phyloP scores from a whole-genome alignment of 805 yeast genomes.

The Ogataea ramenticola region DNA sequence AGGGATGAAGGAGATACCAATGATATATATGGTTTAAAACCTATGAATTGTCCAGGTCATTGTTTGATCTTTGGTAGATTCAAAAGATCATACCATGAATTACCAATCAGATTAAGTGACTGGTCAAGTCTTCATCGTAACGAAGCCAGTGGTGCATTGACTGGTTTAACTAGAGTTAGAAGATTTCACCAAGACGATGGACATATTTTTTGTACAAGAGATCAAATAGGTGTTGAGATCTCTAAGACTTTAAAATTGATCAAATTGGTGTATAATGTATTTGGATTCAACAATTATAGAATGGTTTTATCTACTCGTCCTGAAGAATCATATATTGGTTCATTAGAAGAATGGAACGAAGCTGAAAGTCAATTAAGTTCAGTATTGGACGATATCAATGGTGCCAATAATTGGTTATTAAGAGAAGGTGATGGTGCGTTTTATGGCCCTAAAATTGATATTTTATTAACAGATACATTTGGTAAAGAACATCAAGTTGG shows the following conservation, averaged over 20 bases:
- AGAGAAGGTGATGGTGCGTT: slow-evolving; percentile 96
- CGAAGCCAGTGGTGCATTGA: slow-evolving; percentile 89
- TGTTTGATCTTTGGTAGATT: slow-evolving; percentile 73
- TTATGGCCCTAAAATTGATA: slow-evolving; percentile 95
- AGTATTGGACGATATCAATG: slow-evolving; percentile 48
- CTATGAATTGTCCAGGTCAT: slow-evolving; percentile 75
- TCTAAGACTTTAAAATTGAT: slow-evolving; percentile 63
- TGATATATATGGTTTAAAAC: slow-evolving; percentile 68
- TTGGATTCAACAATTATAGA: slow-evolving; percentile 53
- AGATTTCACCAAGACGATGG: slow-evolving; percentile 98
- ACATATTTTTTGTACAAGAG: slow-evolving; percentile 81
- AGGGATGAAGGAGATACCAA: slow-evolving; percentile 28
- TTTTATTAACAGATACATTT: slow-evolving; percentile 70
- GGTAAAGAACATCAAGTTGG: slow-evolving; percentile 90
- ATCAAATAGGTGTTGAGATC: slow-evolving; percentile 74
- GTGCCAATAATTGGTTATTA: slow-evolving; percentile 50
- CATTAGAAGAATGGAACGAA: slow-evolving; percentile 64
- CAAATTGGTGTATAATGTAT: slow-evolving; percentile 63
- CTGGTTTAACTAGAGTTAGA: slow-evolving; percentile 89
- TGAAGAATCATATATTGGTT: slow-evolving; percentile 67
- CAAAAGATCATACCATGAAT: slow-evolving; percentile 75
- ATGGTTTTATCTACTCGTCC: slow-evolving; percentile 85
- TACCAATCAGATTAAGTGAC: slow-evolving; percentile 82
- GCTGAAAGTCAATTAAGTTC: slow-evolving; percentile 66
- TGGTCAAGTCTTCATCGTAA: slow-evolving; percentile 90